These are phyloP conservation scores for Wickerhamomyces xylosicus DNA, from an alignment of 805 yeast genomes.

Conservation along the genomic window DNA sequence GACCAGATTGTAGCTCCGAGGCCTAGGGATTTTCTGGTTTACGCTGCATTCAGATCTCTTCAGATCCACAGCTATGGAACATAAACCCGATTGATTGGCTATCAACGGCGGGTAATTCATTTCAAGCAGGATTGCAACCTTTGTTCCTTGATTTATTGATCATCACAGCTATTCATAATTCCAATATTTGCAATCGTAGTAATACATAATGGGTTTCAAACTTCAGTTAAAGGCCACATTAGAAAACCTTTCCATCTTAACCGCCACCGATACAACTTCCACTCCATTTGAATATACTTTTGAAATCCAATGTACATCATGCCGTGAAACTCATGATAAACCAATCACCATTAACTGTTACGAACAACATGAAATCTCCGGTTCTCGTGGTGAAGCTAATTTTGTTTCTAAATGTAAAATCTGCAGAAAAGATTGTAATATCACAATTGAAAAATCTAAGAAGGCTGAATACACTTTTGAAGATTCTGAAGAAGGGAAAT, in stretches of 20 bases:
- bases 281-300: constrained; percentile 71
- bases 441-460: constrained; percentile 16
- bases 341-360: constrained; percentile 56
- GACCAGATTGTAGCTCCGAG: no score
- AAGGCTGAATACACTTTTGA: constrained; percentile 8
- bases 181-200: background rate
- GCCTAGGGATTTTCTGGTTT: no score
- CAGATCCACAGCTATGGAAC: no score
- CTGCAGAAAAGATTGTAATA: constrained; percentile 32
- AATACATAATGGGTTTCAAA: constrained; percentile 13
- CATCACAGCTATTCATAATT: background rate
- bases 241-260: constrained; percentile 28
- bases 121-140: background rate
- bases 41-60: no score
- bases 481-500: constrained; percentile 26
- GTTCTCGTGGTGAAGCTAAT: constrained; percentile 75
- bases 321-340: constrained; percentile 71
- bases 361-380: constrained; percentile 54
- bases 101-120: no score
- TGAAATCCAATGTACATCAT: constrained; percentile 61
- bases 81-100: no score
- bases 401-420: constrained; percentile 67
- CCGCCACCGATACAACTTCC: constrained; percentile 48
- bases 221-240: constrained; percentile 26
- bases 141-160: background rate